Evolutionary conservation across 768 basidiomycete genomes (phyloP), one percentile per base, ranked within the genome.

Genomic region (Fomitopsis serialis): DNA sequence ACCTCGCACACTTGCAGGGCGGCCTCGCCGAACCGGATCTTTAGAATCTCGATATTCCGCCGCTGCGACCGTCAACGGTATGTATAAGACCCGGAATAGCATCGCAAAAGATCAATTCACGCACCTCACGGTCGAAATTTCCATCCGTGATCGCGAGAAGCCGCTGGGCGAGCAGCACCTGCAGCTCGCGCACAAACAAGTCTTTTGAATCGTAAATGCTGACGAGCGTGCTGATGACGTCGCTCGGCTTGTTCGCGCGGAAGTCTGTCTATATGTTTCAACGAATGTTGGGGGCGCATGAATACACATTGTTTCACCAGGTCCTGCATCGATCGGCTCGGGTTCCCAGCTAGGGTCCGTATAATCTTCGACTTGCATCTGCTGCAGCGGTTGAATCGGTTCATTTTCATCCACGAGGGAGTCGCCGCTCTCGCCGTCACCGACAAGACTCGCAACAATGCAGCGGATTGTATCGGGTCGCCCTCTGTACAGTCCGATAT

Each of bases 171-270:
- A 99, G 79, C 3, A 97, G 72, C 0, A 92, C 85, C 66, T 98
- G 97, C 29, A 99, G 73, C 67, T 98, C 97, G 66, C 92, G 96
- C 61, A 98, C 82, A 62, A 99, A 98, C 9, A 98, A 79, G 59
- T 98, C 97, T 64, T 93, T 90, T 2, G 95, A 95, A 65, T 98
- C 94, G 61, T 98, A 98, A 59, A 98, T 98, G 66, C 90, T 93
- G 60, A 98, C 94, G 1, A 98, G 83, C 0, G 96, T 96, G 66
- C 92, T 95, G 63, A 98, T 87, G 56, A 98, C 85, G 63, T 98
- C 97, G 60, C 89, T 89, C 0, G 91, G 84, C 65, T 90, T 94
- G 64, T 88, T 94, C 1, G 90, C 82, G 34, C 93, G 79, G 72
- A 97, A 99, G 58, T 94, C 96, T 94, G 68, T 32, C 29, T 5